Percentiles rank a stretch among this genome's conserved stretches.
Evolutionary conservation across 768 basidiomycete species (phyloP).

Genomic region (Chalciporus chontae): DNA sequence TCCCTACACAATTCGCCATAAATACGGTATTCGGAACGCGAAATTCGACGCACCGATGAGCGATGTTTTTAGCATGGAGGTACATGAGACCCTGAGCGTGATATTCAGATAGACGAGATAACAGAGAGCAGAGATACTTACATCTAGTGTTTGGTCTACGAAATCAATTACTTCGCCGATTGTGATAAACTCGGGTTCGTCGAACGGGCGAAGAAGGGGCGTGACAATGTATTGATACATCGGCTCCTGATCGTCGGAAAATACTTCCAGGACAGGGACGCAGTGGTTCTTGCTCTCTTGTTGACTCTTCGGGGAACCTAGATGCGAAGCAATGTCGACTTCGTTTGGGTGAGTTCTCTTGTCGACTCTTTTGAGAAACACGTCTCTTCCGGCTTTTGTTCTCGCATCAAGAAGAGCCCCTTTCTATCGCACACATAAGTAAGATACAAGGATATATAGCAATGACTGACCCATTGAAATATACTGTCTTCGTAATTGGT

Average conservation of each 20-base stretch:
- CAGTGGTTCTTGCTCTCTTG: slow-evolving; percentile 19
- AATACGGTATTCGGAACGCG: not conserved
- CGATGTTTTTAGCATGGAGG: slow-evolving; percentile 31
- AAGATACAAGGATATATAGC: not conserved
- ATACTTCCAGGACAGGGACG: slow-evolving; percentile 16
- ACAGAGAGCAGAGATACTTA: not conserved
- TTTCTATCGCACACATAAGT: not conserved
- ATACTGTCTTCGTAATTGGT: not conserved
- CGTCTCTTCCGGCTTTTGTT: not conserved
- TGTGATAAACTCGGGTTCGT: slow-evolving; percentile 17
- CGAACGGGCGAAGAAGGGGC: slow-evolving; percentile 19
- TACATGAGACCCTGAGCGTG: slow-evolving; percentile 29
- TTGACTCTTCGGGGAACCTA: not conserved
- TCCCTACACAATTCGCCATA: slow-evolving; percentile 13
- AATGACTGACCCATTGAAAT: not conserved
- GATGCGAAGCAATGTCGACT: not conserved
- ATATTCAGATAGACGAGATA: not conserved
- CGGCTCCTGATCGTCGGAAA: slow-evolving; percentile 7
- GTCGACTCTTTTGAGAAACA: slow-evolving; percentile 4
- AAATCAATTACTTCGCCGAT: slow-evolving; percentile 25
- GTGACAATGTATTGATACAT: slow-evolving; percentile 20
- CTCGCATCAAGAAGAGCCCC: not conserved
- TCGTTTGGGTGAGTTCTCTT: not conserved
- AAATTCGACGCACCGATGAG: slow-evolving; percentile 26
- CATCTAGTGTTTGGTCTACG: slow-evolving; percentile 23